Percentiles rank a stretch among this genome's conserved stretches.
Evolutionary conservation across 352 stramenopile genomes (phyloP).

Genomic region (Globisporangium spiculum): DNA sequence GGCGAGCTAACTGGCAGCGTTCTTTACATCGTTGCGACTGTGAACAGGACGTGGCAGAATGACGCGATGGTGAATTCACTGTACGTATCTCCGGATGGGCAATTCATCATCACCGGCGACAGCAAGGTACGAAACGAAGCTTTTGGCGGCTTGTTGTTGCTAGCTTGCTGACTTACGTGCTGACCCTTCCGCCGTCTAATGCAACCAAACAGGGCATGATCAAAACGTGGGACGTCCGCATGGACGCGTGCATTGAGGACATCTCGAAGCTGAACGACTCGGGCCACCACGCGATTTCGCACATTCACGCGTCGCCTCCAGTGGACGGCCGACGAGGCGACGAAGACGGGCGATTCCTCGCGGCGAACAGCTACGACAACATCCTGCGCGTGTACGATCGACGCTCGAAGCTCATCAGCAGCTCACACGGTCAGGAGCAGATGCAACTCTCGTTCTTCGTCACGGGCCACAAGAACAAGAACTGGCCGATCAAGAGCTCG

Average conservation of each 20-base stretch:
- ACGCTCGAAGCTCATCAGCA: conserved; percentile 80
- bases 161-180: not conserved
- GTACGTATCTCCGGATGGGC: conserved; percentile 69
- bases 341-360: conserved; percentile 81
- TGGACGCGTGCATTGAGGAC: conserved; percentile 74
- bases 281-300: conserved; percentile 75
- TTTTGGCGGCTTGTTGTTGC: not conserved
- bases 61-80: conserved; percentile 87
- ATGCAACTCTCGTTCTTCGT: conserved; percentile 80
- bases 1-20: not conserved
- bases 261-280: conserved; percentile 78
- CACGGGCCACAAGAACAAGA: conserved; percentile 88
- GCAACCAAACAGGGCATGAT: conserved; percentile 52
- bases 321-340: conserved; percentile 51
- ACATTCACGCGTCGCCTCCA: conserved; percentile 75
- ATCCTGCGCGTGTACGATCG: conserved; percentile 86
- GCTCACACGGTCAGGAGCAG: conserved; percentile 61
- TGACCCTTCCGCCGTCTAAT: not conserved
- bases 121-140: conserved; percentile 52
- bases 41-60: conserved; percentile 67
- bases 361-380: conserved; percentile 89
- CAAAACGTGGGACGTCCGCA: conserved; percentile 86
- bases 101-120: conserved; percentile 79
- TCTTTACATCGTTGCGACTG: not conserved
- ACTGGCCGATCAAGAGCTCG: conserved; percentile 89